phyloP scores from a whole-genome alignment of 805 yeast genomes.

The Barnettozyma pratensis region DNA sequence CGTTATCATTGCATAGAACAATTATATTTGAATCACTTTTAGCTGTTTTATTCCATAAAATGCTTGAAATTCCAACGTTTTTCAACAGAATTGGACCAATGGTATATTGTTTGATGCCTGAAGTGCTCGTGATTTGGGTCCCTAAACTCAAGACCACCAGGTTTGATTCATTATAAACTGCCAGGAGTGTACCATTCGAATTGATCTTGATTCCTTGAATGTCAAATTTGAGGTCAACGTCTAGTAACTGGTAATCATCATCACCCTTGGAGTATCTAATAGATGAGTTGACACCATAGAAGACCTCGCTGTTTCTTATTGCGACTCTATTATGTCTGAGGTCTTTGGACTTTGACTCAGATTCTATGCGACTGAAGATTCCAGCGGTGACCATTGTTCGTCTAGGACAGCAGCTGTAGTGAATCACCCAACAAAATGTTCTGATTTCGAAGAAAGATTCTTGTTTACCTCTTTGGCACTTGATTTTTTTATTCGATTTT shows the following conservation, averaged over 20 bases:
- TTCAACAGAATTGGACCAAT: slow-evolving; percentile 25
- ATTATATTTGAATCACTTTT: slow-evolving; percentile 39
- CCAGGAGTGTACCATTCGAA: slow-evolving; percentile 37
- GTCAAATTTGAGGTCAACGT: slow-evolving; percentile 22
- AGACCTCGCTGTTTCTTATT: slow-evolving; percentile 16
- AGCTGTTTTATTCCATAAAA: slow-evolving; percentile 42
- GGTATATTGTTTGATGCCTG: slow-evolving; percentile 19
- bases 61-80: slow-evolving; percentile 29
- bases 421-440: background rate
- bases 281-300: slow-evolving; percentile 14
- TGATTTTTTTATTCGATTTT: no score
- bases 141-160: slow-evolving; percentile 32
- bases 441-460: no score
- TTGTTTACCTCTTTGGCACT: no score
- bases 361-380: background rate
- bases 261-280: slow-evolving; percentile 15
- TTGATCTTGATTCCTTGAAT: slow-evolving; percentile 35
- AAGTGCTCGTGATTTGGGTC: slow-evolving; percentile 3
- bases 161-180: slow-evolving; percentile 30
- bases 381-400: slow-evolving; percentile 4
- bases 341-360: background rate
- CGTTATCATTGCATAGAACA: slow-evolving; percentile 31
- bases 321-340: slow-evolving; percentile 17
- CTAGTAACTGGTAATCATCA: slow-evolving; percentile 10
- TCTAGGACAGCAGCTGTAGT: background rate